Base-by-base conservation (phyloP, 495 filamentous ascomycete species). In the Penicillium mononematosum region DNA sequence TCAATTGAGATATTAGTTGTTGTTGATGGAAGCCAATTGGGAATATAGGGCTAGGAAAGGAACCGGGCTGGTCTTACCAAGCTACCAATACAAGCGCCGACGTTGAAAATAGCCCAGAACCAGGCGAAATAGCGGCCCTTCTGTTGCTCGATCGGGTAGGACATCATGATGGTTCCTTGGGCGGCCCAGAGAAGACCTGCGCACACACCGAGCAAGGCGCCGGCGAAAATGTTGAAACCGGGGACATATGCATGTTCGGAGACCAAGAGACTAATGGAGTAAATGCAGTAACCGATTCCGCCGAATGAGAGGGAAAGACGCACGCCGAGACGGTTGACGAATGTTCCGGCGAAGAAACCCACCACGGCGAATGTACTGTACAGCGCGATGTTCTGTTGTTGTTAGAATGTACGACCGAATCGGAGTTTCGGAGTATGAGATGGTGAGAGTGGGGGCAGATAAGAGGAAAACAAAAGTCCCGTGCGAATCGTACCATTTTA, bases 191-290 rank as follows among this genome's bases (percentile, higher is more conserved):
- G 69, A 16, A 81, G 58, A 56, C 74, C 76, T 5, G 79, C 78
- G 55, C 78, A 77, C 32, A 77, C 61, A 61, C 79, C 79, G 7
- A 82, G 72, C 11, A 78, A 64, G 24, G 71, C 73, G 32, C 79
- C 79, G 22, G 79, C 74, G 55, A 91, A 90, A 55, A 90, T 83
- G 69, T 88, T 88, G 70, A 93, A 91, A 7, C 86, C 89, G 24
- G 67, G 69, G 61, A 91, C 92, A 43, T 79, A 39, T 24, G 77
- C 85, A 66, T 92, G 88, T 57, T 85, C 89, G 70, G 89, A 96
- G 66, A 74, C 71, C 17, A 80, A 58, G 29, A 75, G 71, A 59
- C 71, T 74, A 22, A 72, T 69, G 4, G 77, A 63, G 58, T 81
- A 81, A 47, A 81, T 60, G 38, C 56, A 64, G 62, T 81, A 81